A percentile compares a stretch with the other conserved stretches of the same genome.
phyloP scores from a whole-genome alignment of 2,329 filamentous ascomycete species.

The Microdochium trichocladiopsis region DNA sequence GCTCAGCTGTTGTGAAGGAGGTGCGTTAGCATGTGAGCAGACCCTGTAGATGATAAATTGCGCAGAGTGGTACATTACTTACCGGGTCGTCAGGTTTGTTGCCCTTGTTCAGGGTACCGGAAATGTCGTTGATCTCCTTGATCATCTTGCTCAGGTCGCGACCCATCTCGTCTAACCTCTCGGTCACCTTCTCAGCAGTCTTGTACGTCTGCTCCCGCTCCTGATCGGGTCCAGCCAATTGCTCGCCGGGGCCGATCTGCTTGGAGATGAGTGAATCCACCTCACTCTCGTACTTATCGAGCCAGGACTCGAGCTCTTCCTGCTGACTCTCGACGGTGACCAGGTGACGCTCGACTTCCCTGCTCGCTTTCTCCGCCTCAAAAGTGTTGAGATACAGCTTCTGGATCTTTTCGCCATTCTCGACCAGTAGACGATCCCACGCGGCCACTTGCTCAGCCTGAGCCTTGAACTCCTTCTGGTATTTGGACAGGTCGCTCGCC shows the following conservation, averaged over 20 bases:
- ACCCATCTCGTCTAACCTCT: constrained; percentile 88
- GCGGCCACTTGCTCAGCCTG: constrained; percentile 80
- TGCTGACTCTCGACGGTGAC: constrained; percentile 87
- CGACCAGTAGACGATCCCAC: constrained; percentile 89
- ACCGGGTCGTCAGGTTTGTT: constrained; percentile 83
- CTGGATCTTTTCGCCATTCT: constrained; percentile 92
- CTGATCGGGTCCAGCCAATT: constrained; percentile 81
- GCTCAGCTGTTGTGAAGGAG: constrained; percentile 54
- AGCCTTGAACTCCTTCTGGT: constrained; percentile 92
- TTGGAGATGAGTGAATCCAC: constrained; percentile 83
- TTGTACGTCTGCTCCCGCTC: constrained; percentile 96
- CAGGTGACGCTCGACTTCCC: constrained; percentile 90
- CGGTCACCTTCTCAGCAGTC: constrained; percentile 85
- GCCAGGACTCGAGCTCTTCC: constrained; percentile 78
- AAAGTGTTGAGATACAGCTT: constrained; percentile 88
- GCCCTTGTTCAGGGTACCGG: constrained; percentile 81
- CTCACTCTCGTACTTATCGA: constrained; percentile 86
- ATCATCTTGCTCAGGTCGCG: constrained; percentile 94
- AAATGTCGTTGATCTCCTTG: constrained; percentile 93
- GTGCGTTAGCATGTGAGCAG: not conserved
- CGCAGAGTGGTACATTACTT: constrained; percentile 28
- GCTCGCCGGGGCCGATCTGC: constrained; percentile 68
- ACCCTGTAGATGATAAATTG: constrained; percentile 7
- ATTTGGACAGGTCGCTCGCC: constrained; percentile 91
- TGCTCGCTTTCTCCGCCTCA: constrained; percentile 86